phyloP scores from a whole-genome alignment of 73 alveolate species.

The Stentor coeruleus region DNA sequence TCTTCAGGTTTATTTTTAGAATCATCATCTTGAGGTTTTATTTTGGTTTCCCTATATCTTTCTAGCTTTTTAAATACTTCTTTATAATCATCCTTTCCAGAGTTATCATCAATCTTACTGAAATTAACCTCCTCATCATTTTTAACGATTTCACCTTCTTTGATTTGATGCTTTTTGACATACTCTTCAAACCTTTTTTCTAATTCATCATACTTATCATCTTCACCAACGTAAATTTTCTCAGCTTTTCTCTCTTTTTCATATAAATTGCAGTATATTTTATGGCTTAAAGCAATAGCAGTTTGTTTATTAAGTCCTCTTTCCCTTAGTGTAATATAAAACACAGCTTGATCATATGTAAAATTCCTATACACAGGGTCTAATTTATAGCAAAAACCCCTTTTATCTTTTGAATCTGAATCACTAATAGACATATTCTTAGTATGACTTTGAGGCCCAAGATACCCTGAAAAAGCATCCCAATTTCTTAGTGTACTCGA shows the following conservation, averaged over 20 bases:
- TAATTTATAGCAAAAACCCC: background rate
- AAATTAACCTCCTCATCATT: background rate
- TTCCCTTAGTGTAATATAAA: background rate
- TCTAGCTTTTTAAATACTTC: background rate
- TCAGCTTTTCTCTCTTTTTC: background rate
- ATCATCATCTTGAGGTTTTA: background rate
- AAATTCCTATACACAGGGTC: background rate
- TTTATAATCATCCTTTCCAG: background rate
- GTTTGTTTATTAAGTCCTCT: background rate
- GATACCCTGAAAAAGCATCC: background rate
- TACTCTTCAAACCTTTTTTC: background rate
- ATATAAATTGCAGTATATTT: background rate
- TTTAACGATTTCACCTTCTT: constrained; percentile 1
- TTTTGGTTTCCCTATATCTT: background rate
- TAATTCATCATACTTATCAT: too few relatives aligned
- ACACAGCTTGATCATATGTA: background rate
- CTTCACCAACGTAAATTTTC: background rate
- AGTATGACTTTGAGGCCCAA: background rate
- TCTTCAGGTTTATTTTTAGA: background rate
- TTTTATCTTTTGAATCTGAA: background rate
- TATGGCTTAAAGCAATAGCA: background rate
- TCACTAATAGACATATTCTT: background rate
- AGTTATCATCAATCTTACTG: background rate
- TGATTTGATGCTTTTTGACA: background rate
- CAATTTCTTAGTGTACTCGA: background rate